phyloP scores from a whole-genome alignment of 306 rosid genomes.

The Prosopis cineraria region DNA sequence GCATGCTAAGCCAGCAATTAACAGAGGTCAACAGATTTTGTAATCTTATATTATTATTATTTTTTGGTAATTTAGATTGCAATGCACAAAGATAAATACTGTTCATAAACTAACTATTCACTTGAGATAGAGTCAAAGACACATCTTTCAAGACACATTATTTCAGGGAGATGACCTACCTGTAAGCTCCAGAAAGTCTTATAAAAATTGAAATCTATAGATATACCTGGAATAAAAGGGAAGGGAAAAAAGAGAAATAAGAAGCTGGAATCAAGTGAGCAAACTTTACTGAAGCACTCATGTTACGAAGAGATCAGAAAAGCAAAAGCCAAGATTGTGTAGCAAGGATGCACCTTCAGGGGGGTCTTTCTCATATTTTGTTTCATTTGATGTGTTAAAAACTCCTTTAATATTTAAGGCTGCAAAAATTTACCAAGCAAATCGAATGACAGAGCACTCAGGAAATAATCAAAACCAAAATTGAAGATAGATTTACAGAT shows the following conservation, averaged over 20 bases:
- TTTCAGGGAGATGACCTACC: slow-evolving; percentile 47
- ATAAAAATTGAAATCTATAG: slow-evolving; percentile 96
- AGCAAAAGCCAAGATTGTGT: slow-evolving; percentile 22
- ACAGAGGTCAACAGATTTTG: neutral
- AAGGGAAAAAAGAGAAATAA: neutral
- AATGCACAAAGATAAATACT: neutral
- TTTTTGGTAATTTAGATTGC: slow-evolving; percentile 7
- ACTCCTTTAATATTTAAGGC: slow-evolving; percentile 98
- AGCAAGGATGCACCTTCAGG: slow-evolving; percentile 62
- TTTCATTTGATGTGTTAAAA: slow-evolving; percentile 94
- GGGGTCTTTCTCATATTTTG: slow-evolving; percentile 93
- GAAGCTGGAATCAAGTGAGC: slow-evolving; percentile 9
- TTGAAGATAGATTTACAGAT: slow-evolving; percentile 22
- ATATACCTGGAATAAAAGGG: slow-evolving; percentile 67
- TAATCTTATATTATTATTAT: no score
- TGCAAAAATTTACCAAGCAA: slow-evolving; percentile 46
- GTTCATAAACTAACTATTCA: slow-evolving; percentile 15
- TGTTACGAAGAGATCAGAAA: slow-evolving; percentile 10
- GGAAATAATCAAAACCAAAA: slow-evolving; percentile 33
- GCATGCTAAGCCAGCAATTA: slow-evolving; percentile 5
- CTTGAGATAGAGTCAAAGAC: slow-evolving; percentile 12
- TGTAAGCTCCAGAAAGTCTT: slow-evolving; percentile 98
- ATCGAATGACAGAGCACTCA: slow-evolving; percentile 24
- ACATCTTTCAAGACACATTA: slow-evolving; percentile 9
- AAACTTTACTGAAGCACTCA: neutral